Evolutionary conservation across 768 basidiomycete species (phyloP).

Genomic region (Holtermannia corniformis): DNA sequence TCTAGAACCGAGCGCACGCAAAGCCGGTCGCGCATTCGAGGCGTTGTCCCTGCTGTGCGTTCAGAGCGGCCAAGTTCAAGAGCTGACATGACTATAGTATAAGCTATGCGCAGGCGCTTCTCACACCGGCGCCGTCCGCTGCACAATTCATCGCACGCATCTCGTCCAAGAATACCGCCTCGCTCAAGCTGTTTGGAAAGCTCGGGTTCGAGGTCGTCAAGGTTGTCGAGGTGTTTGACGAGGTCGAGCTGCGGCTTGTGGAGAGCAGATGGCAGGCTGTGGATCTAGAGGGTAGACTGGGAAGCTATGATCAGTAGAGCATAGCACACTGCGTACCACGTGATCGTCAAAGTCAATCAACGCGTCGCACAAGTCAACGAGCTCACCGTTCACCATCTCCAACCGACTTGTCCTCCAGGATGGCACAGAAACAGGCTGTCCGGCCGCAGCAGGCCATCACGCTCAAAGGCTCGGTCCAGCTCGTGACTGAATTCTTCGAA

Average conservation of each 20-base stretch:
- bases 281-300: constrained; percentile 13
- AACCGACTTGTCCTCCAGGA: no score
- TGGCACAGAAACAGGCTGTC: constrained; percentile 38
- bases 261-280: constrained; percentile 4
- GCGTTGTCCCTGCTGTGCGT: constrained; percentile 28
- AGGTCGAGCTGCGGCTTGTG: constrained; percentile 63
- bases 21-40: constrained; percentile 12
- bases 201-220: constrained; percentile 67
- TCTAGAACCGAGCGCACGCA: not conserved
- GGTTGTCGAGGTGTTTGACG: constrained; percentile 62
- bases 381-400: no score
- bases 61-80: not conserved
- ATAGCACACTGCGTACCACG: no score
- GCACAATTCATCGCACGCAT: constrained; percentile 59
- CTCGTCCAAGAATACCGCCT: constrained; percentile 57
- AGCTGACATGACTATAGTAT: constrained; percentile 44
- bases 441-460: constrained; percentile 54
- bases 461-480: constrained; percentile 83
- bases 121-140: constrained; percentile 31
- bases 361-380: no score
- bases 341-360: no score
- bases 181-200: constrained; percentile 61
- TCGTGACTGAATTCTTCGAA: constrained; percentile 99
- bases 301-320: constrained; percentile 14
- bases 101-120: constrained; percentile 34